Evolutionary conservation across 2,329 filamentous ascomycete species (phyloP).

Genomic region (Colletotrichum horii): DNA sequence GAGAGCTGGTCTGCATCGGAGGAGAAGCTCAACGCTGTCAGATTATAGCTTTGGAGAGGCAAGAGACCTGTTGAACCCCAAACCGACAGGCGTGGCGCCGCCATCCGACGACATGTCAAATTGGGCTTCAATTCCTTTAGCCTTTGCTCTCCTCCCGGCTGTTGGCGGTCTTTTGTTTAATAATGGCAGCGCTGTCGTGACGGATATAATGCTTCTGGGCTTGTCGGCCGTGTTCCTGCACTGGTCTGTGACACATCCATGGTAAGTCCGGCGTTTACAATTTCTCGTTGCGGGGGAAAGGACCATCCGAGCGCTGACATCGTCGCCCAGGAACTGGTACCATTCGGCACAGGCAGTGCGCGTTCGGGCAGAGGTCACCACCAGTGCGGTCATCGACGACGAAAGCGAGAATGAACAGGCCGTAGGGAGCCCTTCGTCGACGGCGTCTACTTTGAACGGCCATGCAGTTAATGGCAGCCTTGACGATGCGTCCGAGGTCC

Average conservation of each 20-base stretch:
- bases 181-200: conserved; percentile 82
- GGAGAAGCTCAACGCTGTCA: conserved; percentile 80
- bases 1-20: conserved; percentile 38
- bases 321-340: conserved; percentile 70
- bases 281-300: neutral
- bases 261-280: conserved; percentile 57
- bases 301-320: conserved; percentile 10
- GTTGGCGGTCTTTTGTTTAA: conserved; percentile 85
- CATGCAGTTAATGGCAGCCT: conserved; percentile 15
- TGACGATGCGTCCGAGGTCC: conserved; percentile 29
- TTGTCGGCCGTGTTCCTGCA: conserved; percentile 87
- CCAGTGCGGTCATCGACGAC: conserved; percentile 48
- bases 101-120: conserved; percentile 48
- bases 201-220: conserved; percentile 81
- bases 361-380: conserved; percentile 50
- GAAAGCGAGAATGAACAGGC: conserved; percentile 46
- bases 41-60: conserved; percentile 76
- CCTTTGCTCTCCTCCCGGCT: conserved; percentile 84
- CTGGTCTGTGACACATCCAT: conserved; percentile 90
- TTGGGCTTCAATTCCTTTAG: conserved; percentile 82
- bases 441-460: conserved; percentile 1
- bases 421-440: conserved; percentile 6
- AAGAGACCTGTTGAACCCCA: conserved; percentile 69
- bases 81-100: conserved; percentile 28
- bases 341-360: conserved; percentile 70